Percentiles rank a stretch among this genome's conserved stretches.
These are phyloP conservation scores for Aurantiochytrium sp. DNA, from an alignment of 108 stramenopile genomes.

Conservation along the genomic window DNA sequence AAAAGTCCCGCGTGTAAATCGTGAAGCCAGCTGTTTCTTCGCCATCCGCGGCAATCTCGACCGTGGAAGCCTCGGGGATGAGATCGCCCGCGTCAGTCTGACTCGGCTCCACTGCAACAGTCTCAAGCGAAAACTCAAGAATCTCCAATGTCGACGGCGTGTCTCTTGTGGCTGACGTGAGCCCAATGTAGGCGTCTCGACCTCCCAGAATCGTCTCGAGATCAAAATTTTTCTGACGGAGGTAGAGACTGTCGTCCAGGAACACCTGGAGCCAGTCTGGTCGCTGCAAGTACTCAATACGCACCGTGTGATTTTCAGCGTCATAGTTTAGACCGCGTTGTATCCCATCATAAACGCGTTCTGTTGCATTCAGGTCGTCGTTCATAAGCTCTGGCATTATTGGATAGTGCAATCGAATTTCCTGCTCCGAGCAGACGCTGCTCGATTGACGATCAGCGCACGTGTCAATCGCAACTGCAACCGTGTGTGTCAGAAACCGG, in stretches of 20 bases:
- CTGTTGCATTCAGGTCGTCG: not conserved
- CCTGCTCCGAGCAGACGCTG: not conserved
- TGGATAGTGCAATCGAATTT: not conserved
- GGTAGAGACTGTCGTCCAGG: not conserved
- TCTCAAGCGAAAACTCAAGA: not conserved
- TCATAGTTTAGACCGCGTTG: not conserved
- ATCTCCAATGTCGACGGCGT: not conserved
- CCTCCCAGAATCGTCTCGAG: not conserved
- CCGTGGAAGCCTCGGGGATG: not conserved
- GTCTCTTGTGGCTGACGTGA: not conserved
- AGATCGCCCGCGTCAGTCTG: not conserved
- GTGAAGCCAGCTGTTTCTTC: not conserved
- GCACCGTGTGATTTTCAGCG: not conserved
- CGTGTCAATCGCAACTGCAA: not conserved
- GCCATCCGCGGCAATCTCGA: not conserved
- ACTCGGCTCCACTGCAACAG: not conserved
- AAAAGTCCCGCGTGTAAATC: not conserved
- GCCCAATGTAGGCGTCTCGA: not conserved
- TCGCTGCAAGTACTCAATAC: not conserved
- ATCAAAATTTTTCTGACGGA: not conserved
- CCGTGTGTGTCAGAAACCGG: not conserved
- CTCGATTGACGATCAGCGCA: not conserved
- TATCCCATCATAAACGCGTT: not conserved
- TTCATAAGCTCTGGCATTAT: not conserved
- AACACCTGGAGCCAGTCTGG: not conserved